phyloP scores from a whole-genome alignment of 2,329 filamentous ascomycete genomes.

The Aureobasidium lini region DNA sequence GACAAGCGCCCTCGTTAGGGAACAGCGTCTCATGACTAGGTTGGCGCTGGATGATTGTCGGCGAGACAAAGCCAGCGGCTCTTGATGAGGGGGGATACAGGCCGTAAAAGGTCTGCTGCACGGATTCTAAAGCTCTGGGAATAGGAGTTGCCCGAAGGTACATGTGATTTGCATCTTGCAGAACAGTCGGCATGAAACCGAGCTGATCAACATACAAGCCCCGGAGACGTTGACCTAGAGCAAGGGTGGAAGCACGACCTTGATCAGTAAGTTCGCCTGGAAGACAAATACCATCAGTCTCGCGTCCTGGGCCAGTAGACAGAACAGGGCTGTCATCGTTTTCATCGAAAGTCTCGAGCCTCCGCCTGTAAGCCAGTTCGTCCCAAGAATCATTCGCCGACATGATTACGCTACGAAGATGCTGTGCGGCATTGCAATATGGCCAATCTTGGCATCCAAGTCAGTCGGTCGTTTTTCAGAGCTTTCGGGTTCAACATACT shows the following conservation, averaged over 20 bases:
- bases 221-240: conserved; percentile 40
- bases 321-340: conserved; percentile 50
- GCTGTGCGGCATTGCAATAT: conserved; percentile 73
- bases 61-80: conserved; percentile 35
- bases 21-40: conserved; percentile 43
- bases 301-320: conserved; percentile 58
- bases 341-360: conserved; percentile 72
- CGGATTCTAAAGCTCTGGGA: conserved; percentile 42
- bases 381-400: conserved; percentile 51
- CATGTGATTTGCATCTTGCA: conserved; percentile 35
- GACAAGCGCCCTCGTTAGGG: conserved; percentile 43
- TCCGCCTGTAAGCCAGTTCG: conserved; percentile 56
- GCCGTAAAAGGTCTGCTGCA: conserved; percentile 44
- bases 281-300: conserved; percentile 69
- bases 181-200: conserved; percentile 38
- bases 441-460: conserved; percentile 59
- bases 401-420: conserved; percentile 57
- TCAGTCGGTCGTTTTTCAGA: background rate
- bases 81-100: conserved; percentile 39
- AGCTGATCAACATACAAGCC: conserved; percentile 45
- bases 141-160: conserved; percentile 43
- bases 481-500: conserved; percentile 28
- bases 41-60: conserved; percentile 38
- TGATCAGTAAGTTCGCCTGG: conserved; percentile 45
- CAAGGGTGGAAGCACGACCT: conserved; percentile 42